Percentiles rank a stretch among this genome's conserved stretches.
These are phyloP conservation scores for Emmonsia crescens DNA, from an alignment of 2,329 filamentous ascomycete genomes.

Conservation along the genomic window DNA sequence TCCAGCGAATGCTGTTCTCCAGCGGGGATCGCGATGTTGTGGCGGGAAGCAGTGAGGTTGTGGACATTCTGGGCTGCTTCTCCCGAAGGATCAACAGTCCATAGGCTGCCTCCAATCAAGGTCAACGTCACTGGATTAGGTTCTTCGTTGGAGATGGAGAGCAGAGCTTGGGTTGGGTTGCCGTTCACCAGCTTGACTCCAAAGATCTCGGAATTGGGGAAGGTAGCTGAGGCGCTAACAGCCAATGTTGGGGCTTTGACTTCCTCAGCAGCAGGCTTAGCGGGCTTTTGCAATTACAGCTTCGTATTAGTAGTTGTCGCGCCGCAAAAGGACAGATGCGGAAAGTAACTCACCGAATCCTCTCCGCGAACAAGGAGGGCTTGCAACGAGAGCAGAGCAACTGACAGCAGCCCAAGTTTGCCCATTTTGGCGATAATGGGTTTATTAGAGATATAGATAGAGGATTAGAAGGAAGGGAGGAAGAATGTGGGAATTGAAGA, in stretches of 20 bases:
- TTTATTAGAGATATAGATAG: constrained; percentile 8
- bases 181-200: constrained; percentile 95
- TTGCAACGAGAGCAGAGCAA: constrained; percentile 61
- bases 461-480: constrained; percentile 5
- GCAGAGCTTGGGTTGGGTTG: constrained; percentile 66
- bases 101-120: constrained; percentile 65
- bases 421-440: constrained; percentile 47
- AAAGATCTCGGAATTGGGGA: constrained; percentile 66
- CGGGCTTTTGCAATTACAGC: neutral
- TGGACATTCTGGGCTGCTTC: constrained; percentile 53
- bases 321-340: neutral
- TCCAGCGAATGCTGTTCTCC: constrained; percentile 66
- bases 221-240: constrained; percentile 46
- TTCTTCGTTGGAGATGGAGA: constrained; percentile 81
- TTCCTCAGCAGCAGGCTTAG: constrained; percentile 50
- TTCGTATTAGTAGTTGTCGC: neutral
- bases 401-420: constrained; percentile 58
- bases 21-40: constrained; percentile 61
- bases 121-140: constrained; percentile 60
- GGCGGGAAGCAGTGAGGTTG: constrained; percentile 72
- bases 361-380: constrained; percentile 55
- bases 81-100: constrained; percentile 46
- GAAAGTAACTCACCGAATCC: constrained; percentile 43
- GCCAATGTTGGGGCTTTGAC: constrained; percentile 50
- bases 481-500: constrained; percentile 3